Percentiles rank a stretch among this genome's conserved stretches.
Evolutionary conservation across 352 stramenopile species (phyloP).

Genomic region (Phytophthora gonapodyides): DNA sequence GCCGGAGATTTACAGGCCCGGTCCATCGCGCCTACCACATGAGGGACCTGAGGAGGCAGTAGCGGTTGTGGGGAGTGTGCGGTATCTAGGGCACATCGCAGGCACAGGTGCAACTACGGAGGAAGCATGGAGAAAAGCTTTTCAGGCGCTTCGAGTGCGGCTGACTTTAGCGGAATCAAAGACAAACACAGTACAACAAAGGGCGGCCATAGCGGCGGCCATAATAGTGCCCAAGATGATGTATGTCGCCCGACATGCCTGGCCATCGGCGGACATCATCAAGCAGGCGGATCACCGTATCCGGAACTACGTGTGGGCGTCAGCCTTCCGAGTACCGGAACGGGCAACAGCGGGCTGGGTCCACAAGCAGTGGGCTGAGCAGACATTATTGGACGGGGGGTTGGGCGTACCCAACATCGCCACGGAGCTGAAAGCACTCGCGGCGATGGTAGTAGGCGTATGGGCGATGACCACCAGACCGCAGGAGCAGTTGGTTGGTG

Average conservation of each 20-base stretch:
- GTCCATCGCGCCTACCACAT: too few relatives aligned
- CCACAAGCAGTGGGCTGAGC: neutral
- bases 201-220: neutral
- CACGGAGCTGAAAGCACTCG: constrained; percentile 2
- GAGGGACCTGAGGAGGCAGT: neutral
- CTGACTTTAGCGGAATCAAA: neutral
- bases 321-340: neutral
- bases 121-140: neutral
- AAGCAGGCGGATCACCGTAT: neutral
- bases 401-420: neutral
- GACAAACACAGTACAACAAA: constrained; percentile 3
- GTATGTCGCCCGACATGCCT: constrained; percentile 6
- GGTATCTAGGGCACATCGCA: constrained; percentile 1
- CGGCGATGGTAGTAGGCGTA: neutral
- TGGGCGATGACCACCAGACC: neutral
- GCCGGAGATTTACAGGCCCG: too few relatives aligned
- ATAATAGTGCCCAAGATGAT: constrained; percentile 9
- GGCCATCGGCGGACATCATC: neutral
- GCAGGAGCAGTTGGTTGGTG: too few relatives aligned
- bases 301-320: neutral
- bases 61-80: neutral
- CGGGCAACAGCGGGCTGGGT: neutral
- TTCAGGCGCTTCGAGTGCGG: neutral
- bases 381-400: neutral
- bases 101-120: neutral